A percentile compares a stretch with the other conserved stretches of the same genome.
phyloP scores from a whole-genome alignment of 1,284 basidiomycete genomes.

The Mycena citricolor region DNA sequence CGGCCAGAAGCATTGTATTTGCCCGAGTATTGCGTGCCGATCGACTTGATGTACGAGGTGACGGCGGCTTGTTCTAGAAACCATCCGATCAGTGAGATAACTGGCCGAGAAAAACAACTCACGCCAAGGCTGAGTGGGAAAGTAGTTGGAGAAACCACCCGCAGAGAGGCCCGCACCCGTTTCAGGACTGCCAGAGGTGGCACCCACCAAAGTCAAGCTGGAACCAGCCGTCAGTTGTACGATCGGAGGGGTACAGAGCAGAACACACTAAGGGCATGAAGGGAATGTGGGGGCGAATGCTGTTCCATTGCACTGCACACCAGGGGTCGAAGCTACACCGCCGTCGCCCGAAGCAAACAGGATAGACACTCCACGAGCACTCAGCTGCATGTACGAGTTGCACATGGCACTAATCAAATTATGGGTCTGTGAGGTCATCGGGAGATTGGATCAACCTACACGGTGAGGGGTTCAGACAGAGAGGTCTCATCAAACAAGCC shows the following conservation, averaged over 20 bases:
- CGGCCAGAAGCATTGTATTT: conserved; percentile 9
- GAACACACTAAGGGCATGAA: conserved; percentile 14
- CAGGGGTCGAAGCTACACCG: conserved; percentile 17
- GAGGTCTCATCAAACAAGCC: conserved; percentile 19
- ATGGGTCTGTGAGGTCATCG: neutral
- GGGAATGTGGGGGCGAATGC: conserved; percentile 11
- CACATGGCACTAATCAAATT: conserved; percentile 6
- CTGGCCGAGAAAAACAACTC: neutral
- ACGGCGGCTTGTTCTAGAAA: too few relatives aligned
- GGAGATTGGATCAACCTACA: conserved; percentile 1
- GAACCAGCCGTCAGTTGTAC: neutral
- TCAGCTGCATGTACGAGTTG: conserved; percentile 17
- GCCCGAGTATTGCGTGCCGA: too few relatives aligned
- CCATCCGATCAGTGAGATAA: neutral
- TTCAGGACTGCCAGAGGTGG: conserved; percentile 9
- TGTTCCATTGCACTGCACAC: conserved; percentile 7
- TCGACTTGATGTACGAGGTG: too few relatives aligned
- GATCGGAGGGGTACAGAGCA: neutral
- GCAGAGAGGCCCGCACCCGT: too few relatives aligned
- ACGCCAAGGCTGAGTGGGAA: too few relatives aligned
- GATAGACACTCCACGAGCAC: conserved; percentile 11
- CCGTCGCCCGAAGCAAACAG: conserved; percentile 17
- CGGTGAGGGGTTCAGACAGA: conserved; percentile 16
- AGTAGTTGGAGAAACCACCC: too few relatives aligned
- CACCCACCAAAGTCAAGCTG: conserved; percentile 19